Evolutionary conservation across 192 early-diverging fungal genomes (phyloP).

Genomic region (Neocallimastix lanati): DNA sequence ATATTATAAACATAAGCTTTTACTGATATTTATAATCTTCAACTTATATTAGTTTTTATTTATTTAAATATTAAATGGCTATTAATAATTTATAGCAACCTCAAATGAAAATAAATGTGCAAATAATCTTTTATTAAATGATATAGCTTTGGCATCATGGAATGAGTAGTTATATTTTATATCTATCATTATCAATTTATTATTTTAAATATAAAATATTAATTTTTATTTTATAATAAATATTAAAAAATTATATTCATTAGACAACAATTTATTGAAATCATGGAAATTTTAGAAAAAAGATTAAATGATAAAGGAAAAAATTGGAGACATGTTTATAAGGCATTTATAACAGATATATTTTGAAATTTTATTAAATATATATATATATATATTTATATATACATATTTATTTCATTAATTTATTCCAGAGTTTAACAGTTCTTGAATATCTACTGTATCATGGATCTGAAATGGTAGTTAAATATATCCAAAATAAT

Average conservation of each 20-base stretch:
- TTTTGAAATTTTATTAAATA: too few relatives aligned
- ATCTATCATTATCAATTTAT: neutral
- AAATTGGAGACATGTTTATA: slow-evolving; percentile 97
- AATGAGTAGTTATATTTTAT: too few relatives aligned
- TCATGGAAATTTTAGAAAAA: slow-evolving; percentile 98
- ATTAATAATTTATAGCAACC: neutral
- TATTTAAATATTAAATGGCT: too few relatives aligned
- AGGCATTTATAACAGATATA: slow-evolving; percentile 26
- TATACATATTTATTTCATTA: too few relatives aligned
- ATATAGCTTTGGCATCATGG: neutral
- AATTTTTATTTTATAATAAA: too few relatives aligned
- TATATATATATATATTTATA: too few relatives aligned
- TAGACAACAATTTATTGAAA: slow-evolving; percentile 25
- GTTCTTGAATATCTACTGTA: slow-evolving; percentile 73
- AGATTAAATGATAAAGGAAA: slow-evolving; percentile 92
- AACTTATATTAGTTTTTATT: too few relatives aligned
- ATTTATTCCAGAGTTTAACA: slow-evolving; percentile 43
- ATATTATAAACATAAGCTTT: too few relatives aligned
- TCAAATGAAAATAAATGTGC: neutral
- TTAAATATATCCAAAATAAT: slow-evolving; percentile 74
- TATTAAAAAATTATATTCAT: too few relatives aligned
- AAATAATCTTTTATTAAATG: neutral
- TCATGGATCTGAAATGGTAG: slow-evolving; percentile 67
- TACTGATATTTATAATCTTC: too few relatives aligned
- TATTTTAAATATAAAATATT: too few relatives aligned